Percentiles rank a stretch among this genome's conserved stretches.
Evolutionary conservation across 345 rosid genomes (phyloP).

Genomic region (Tarenaya hassleriana): DNA sequence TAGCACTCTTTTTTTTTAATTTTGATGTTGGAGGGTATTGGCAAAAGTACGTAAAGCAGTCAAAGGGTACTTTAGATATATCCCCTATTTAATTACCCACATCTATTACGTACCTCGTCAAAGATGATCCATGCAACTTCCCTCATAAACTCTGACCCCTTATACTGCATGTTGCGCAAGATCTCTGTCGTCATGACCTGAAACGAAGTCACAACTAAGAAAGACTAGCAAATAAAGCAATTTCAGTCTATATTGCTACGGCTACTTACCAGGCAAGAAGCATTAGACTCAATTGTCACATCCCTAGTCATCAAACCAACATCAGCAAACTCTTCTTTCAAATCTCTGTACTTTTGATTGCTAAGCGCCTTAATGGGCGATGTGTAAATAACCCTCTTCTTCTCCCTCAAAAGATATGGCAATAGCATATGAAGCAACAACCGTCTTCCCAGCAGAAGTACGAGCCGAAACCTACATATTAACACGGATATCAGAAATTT

Average conservation of each 20-base stretch:
- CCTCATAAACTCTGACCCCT: constrained; percentile 85
- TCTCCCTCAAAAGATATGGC: constrained; percentile 85
- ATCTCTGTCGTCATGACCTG: constrained; percentile 99
- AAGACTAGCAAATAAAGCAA: constrained; percentile 13
- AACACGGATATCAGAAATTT: constrained; percentile 9
- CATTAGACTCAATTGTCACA: constrained; percentile 92
- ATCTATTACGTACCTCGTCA: no score
- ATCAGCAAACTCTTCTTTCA: constrained; percentile 93
- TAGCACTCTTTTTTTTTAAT: no score
- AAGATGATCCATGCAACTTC: no score
- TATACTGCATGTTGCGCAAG: constrained; percentile 98
- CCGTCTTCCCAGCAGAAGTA: constrained; percentile 99
- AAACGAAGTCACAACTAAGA: constrained; percentile 25
- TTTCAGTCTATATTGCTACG: background rate
- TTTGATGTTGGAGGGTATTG: no score
- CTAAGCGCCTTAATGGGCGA: constrained; percentile 97
- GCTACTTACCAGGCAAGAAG: constrained; percentile 87
- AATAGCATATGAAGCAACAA: constrained; percentile 86
- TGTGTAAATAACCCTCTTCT: constrained; percentile 88
- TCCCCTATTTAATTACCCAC: no score
- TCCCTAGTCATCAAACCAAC: constrained; percentile 99
- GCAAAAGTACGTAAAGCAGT: no score
- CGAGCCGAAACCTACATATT: constrained; percentile 82
- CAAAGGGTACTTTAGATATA: no score
- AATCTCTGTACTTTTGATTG: constrained; percentile 93